phyloP scores from a whole-genome alignment of 495 filamentous ascomycete species.

The Lasiosphaeris hirsuta region DNA sequence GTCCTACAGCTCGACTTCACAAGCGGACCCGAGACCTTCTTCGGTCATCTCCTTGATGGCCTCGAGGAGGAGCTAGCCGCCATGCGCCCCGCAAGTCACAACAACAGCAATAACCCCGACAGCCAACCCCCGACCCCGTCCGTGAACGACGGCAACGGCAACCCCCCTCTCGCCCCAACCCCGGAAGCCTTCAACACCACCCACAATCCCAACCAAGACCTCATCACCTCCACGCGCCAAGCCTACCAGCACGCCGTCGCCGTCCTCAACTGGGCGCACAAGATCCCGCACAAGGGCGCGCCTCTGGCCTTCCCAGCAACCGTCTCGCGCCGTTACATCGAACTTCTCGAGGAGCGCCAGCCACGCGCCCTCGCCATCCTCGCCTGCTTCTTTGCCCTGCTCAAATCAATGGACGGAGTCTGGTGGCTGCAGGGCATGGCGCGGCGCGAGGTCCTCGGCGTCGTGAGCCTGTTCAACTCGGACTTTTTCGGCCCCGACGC shows the following conservation, averaged over 20 bases:
- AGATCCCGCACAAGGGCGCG: conserved; percentile 50
- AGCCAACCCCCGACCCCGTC: not conserved
- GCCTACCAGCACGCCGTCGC: conserved; percentile 54
- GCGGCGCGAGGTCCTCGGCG: conserved; percentile 52
- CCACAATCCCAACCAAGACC: conserved; percentile 11
- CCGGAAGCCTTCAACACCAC: not conserved
- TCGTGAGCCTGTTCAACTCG: conserved; percentile 47
- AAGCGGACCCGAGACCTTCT: conserved; percentile 41
- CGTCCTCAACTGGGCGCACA: conserved; percentile 56
- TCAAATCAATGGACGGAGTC: conserved; percentile 48
- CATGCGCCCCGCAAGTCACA: conserved; percentile 14
- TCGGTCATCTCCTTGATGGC: conserved; percentile 49
- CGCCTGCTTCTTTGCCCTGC: conserved; percentile 55
- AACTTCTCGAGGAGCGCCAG: conserved; percentile 46
- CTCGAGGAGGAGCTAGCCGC: conserved; percentile 46
- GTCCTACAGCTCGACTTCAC: conserved; percentile 47
- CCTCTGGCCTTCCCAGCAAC: conserved; percentile 56
- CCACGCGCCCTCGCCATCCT: conserved; percentile 54
- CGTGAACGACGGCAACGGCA: not conserved
- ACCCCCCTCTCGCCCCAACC: not conserved
- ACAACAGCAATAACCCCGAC: conserved; percentile 1
- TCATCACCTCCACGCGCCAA: conserved; percentile 38
- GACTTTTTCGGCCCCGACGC: conserved; percentile 39
- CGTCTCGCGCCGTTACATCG: conserved; percentile 55
- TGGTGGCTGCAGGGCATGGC: conserved; percentile 59